Base-by-base conservation (phyloP, 495 filamentous ascomycete species). In the Tuber aestivum region DNA sequence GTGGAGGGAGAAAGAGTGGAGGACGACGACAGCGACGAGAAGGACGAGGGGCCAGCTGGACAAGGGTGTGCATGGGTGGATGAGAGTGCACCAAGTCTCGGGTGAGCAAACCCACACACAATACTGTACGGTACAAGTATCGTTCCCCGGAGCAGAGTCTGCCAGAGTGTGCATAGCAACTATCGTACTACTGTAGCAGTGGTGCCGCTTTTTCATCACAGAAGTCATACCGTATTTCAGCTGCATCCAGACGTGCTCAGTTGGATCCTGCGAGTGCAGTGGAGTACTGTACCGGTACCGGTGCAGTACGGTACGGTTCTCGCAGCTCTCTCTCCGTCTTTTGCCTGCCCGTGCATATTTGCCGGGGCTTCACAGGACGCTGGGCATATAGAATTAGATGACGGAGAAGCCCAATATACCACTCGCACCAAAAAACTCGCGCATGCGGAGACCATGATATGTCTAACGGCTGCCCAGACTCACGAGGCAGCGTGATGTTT, bases 11-110 rank as follows among this genome's bases (percentile, higher is more conserved):
- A 48, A 20, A 4, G 16, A 42, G 41, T 9, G 3, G 41, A 42
- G 41, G 6, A 8, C 6, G 56, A 16, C 27, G 16, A 65, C 56
- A 35, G 18, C 12, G 3, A n/a, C 23, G 48, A 56, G 21, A n/a
- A 56, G 48, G 48, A 56, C 23, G 48, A 56, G 48, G 1, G 8
- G 48, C 50, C 10, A 32, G 56, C 12, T 1, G 5, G 56, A 6
- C 14, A 65, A 40, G 56, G 56, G 56, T 65, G 56, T 65, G 56
- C 27, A 65, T 65, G 56, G 27, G 56, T 65, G 56, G 32, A 65
- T 65, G 56, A 65, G 56, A 65, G 14, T 4, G 56, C 56, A 65
- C 56, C 56, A 65, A 65, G 56, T 65, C 56, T 65, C 56, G 56
- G 27, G 56, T 35, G 56, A 65, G 35, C 56, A 18, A 65, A 65